phyloP scores from a whole-genome alignment of 2,329 filamentous ascomycete species.

The Iodosphaeria phyllophila region DNA sequence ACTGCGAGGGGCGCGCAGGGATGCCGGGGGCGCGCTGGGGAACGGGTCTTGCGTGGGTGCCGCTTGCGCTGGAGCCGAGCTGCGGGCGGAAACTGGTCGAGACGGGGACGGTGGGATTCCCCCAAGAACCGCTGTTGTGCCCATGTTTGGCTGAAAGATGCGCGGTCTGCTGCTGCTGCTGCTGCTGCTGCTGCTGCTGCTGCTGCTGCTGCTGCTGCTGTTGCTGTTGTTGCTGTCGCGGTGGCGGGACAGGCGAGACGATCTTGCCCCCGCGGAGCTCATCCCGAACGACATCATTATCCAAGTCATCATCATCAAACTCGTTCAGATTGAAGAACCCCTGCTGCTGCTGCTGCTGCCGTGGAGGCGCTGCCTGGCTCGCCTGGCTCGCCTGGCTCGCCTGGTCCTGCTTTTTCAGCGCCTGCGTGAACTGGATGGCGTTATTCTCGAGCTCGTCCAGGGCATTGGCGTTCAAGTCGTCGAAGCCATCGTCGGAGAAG shows the following conservation, averaged over 20 bases:
- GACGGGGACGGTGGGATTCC: too few species aligned
- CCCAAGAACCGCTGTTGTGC: too few species aligned
- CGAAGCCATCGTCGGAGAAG: constrained; percentile 45
- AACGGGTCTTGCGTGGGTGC: too few species aligned
- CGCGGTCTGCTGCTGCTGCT: constrained; percentile 6
- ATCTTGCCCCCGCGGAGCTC: constrained; percentile 21
- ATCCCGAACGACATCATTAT: constrained; percentile 38
- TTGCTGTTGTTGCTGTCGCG: constrained; percentile 1
- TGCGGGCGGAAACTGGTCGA: too few species aligned
- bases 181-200: constrained; percentile 2
- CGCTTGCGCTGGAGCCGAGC: too few species aligned
- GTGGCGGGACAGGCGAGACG: constrained; percentile 6
- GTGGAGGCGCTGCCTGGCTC: too few species aligned
- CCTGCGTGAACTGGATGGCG: constrained; percentile 42
- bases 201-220: constrained; percentile 1
- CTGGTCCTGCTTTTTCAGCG: constrained; percentile 13
- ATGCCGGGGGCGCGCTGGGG: constrained; percentile 2
- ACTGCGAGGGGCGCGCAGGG: constrained; percentile 4
- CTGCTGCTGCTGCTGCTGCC: too few species aligned
- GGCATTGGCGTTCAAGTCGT: constrained; percentile 35
- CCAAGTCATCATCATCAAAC: constrained; percentile 37
- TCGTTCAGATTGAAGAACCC: too few species aligned
- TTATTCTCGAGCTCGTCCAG: constrained; percentile 45
- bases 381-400: constrained; percentile 19
- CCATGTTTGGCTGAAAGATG: too few species aligned